Conservation (phyloP, 148 eudicot species). For the Silene latifolia region DNA sequence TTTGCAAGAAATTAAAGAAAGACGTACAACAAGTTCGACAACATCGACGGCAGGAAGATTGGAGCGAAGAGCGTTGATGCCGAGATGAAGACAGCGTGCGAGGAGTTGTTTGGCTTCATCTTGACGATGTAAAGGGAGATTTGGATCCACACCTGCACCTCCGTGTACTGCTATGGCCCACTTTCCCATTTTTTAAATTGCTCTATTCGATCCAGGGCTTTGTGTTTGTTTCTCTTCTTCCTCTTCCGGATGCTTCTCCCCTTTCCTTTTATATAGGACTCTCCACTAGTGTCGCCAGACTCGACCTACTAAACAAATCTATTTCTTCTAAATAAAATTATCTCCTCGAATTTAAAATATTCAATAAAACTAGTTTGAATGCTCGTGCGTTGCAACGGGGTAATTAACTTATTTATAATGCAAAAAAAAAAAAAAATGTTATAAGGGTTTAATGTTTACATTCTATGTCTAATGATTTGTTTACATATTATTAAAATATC, state of each 20-base stretch:
- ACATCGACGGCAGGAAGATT: conserved; percentile 69
- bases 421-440: no score
- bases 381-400: no score
- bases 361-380: no score
- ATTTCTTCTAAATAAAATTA: no score
- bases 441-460: no score
- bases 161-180: conserved; percentile 97
- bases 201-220: not conserved
- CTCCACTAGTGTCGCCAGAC: not conserved
- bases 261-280: not conserved
- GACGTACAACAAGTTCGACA: conserved; percentile 79
- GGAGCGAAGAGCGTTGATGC: conserved; percentile 65
- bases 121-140: conserved; percentile 61
- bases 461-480: no score
- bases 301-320: not conserved
- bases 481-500: no score
- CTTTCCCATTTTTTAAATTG: conserved; percentile 41
- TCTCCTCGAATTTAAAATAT: no score
- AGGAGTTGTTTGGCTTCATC: conserved; percentile 72
- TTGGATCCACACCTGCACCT: conserved; percentile 91
- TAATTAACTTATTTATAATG: no score
- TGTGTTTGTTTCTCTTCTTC: not conserved
- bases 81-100: conserved; percentile 61
- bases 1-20: no score
- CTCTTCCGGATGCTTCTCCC: not conserved